These are phyloP conservation scores for Plasmodium gaboni DNA, from an alignment of 169 alveolate species.

Conservation along the genomic window DNA sequence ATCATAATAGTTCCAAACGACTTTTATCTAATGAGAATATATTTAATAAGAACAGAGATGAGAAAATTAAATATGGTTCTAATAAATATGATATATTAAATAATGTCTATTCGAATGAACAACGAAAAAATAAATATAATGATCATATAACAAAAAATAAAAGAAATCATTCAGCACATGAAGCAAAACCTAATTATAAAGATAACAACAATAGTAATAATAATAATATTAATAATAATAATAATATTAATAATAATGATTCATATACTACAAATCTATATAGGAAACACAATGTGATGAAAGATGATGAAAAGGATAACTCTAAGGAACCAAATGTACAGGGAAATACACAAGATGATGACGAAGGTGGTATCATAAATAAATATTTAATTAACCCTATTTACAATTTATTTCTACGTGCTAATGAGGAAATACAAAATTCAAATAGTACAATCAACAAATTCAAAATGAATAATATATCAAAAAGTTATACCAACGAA, in stretches of 20 bases:
- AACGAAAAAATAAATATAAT: not conserved
- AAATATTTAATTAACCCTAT: conserved; percentile 48
- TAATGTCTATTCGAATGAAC: not conserved
- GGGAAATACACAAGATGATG: not conserved
- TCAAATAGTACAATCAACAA: not conserved
- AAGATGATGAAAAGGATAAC: not conserved
- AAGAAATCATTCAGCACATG: not conserved
- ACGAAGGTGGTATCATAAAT: conserved; percentile 31
- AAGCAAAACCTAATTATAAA: too few relatives aligned
- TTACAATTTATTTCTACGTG: conserved; percentile 37
- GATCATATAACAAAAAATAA: not conserved
- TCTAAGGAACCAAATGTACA: not conserved
- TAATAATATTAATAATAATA: too few relatives aligned
- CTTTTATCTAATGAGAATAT: not conserved
- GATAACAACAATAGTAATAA: too few relatives aligned
- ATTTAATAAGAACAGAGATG: too few relatives aligned
- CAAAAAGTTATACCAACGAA: conserved; percentile 28
- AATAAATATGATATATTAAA: not conserved
- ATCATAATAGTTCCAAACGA: not conserved
- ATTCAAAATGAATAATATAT: not conserved
- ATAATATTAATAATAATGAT: too few relatives aligned
- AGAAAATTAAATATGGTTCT: too few relatives aligned
- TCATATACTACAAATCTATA: too few relatives aligned
- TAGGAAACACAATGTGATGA: not conserved
- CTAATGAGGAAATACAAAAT: conserved; percentile 29